Evolutionary conservation across 352 stramenopile species (phyloP).

Genomic region (Globisporangium takayamanum): DNA sequence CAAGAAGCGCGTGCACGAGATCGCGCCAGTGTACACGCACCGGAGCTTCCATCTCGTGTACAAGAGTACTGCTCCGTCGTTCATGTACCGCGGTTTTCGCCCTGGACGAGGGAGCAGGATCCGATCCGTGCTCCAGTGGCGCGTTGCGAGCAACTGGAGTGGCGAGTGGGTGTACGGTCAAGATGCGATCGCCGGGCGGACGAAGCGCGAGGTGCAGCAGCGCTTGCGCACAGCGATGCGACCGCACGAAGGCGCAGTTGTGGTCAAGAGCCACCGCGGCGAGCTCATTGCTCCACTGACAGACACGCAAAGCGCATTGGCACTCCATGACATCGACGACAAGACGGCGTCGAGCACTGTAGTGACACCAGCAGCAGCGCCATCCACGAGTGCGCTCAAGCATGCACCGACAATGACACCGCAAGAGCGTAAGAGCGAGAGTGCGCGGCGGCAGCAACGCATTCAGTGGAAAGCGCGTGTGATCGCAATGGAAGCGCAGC

Average conservation of each 20-base stretch:
- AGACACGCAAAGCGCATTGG: constrained; percentile 2
- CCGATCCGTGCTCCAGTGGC: constrained; percentile 27
- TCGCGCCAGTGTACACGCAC: constrained; percentile 53
- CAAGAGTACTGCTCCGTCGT: constrained; percentile 15
- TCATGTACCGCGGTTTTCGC: background rate
- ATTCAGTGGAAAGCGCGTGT: constrained; percentile 43
- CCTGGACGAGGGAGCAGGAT: constrained; percentile 2
- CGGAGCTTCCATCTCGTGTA: constrained; percentile 21
- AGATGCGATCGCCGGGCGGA: constrained; percentile 18
- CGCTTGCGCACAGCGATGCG: constrained; percentile 24
- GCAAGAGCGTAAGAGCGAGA: constrained; percentile 19
- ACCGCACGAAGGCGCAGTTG: constrained; percentile 19
- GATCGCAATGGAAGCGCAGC: constrained; percentile 53
- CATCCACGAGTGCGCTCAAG: constrained; percentile 10
- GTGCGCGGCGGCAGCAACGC: constrained; percentile 16
- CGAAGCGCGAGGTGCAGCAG: constrained; percentile 35
- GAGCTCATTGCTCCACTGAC: constrained; percentile 32
- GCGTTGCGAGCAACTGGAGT: constrained; percentile 48
- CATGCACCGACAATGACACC: too few relatives aligned
- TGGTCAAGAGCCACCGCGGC: constrained; percentile 46
- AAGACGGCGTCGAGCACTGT: background rate
- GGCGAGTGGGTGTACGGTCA: constrained; percentile 60
- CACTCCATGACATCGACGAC: background rate
- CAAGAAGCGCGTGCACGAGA: constrained; percentile 49
- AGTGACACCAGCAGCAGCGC: background rate